A percentile compares a stretch with the other conserved stretches of the same genome.
Conservation (phyloP, 257 asterid species). For the Solanum pinnatisectum region DNA sequence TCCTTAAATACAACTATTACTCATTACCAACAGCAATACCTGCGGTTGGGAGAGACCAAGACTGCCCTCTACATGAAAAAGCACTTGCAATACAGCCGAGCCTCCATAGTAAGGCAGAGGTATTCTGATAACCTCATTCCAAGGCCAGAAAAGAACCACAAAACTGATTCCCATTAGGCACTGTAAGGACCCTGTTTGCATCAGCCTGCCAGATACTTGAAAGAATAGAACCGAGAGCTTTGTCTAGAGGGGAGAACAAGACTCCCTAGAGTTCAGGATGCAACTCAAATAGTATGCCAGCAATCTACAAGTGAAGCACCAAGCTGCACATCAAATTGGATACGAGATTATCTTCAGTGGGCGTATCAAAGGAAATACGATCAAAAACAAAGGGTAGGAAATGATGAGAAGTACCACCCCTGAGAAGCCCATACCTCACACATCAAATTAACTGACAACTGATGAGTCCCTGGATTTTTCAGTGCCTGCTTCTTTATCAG, state of each 20-base stretch:
- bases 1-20: not conserved
- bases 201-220: not conserved
- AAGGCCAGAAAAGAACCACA: not conserved
- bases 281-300: not conserved
- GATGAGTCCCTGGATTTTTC: slow-evolving; percentile 65
- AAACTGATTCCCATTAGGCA: not conserved
- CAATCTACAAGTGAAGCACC: not conserved
- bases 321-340: not conserved
- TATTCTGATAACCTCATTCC: not conserved
- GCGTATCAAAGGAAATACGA: not conserved
- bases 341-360: not conserved
- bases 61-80: not conserved
- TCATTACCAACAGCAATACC: not conserved
- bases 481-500: slow-evolving; percentile 44
- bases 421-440: not conserved
- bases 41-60: not conserved
- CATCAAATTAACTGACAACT: slow-evolving; percentile 16
- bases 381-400: not conserved
- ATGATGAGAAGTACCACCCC: not conserved
- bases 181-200: not conserved
- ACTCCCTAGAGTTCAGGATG: not conserved
- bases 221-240: not conserved
- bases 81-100: not conserved
- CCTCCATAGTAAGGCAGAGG: not conserved
- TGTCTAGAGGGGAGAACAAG: not conserved